These are phyloP conservation scores for Colletotrichum simmondsii DNA, from an alignment of 2,329 filamentous ascomycete genomes.

Conservation along the genomic window DNA sequence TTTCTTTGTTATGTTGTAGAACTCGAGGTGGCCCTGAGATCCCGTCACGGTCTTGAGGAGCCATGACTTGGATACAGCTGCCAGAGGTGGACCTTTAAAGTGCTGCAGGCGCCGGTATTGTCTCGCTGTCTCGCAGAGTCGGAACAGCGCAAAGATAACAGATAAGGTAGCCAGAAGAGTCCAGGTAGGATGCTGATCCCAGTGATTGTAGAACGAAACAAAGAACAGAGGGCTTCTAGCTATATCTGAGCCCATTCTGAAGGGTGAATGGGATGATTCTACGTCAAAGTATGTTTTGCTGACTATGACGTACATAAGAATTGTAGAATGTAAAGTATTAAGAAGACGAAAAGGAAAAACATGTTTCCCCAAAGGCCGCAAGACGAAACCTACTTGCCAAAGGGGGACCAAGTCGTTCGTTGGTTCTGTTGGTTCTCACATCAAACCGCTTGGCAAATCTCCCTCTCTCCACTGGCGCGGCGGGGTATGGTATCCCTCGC, in stretches of 20 bases:
- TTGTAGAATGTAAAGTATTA: background rate
- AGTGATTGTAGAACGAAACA: background rate
- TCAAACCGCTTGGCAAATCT: no score
- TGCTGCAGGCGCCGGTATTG: slow-evolving; percentile 51
- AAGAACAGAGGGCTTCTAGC: background rate
- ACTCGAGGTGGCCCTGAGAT: slow-evolving; percentile 46
- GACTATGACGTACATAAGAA: background rate
- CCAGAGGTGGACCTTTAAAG: slow-evolving; percentile 50
- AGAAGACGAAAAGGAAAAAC: no score
- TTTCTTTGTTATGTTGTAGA: slow-evolving; percentile 46
- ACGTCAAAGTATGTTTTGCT: no score
- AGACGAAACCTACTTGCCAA: no score
- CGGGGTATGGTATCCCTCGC: no score
- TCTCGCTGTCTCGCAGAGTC: slow-evolving; percentile 34
- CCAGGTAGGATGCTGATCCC: background rate
- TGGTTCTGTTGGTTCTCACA: no score
- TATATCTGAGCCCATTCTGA: background rate
- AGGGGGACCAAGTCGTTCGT: no score
- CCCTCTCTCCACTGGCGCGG: no score
- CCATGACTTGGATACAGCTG: slow-evolving; percentile 53
- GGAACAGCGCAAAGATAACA: slow-evolving; percentile 24
- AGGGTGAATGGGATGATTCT: background rate
- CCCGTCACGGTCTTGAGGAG: slow-evolving; percentile 44
- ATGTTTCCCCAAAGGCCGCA: no score
- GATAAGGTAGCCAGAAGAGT: background rate